Conservation (phyloP, 805 yeast species). For the Hanseniaspora pseudoguilliermondii region DNA sequence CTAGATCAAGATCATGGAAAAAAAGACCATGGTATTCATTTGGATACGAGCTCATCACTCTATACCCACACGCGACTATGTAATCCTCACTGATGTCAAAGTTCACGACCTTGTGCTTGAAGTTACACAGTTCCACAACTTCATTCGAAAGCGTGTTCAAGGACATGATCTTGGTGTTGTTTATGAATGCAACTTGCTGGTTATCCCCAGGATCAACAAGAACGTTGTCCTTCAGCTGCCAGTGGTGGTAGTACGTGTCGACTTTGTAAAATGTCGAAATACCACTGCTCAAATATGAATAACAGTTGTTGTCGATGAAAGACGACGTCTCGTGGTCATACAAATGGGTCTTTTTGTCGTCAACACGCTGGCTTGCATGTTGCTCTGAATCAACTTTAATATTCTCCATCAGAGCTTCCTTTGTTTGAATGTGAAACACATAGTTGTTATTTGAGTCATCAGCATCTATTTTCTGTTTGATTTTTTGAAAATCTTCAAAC, state of each 20-base stretch:
- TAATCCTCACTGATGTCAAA: neutral
- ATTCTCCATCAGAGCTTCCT: neutral
- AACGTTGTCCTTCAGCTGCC: conserved; percentile 9
- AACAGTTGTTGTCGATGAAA: neutral
- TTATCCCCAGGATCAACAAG: neutral
- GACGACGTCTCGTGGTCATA: neutral
- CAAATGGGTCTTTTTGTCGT: too few species aligned
- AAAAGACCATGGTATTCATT: neutral
- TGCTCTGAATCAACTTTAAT: neutral
- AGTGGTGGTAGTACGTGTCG: conserved; percentile 2
- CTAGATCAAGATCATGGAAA: neutral
- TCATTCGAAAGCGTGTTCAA: neutral
- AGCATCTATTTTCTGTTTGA: neutral
- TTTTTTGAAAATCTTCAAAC: neutral
- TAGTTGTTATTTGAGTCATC: neutral
- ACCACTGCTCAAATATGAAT: neutral
- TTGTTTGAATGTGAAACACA: neutral
- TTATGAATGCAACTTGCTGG: neutral
- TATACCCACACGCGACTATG: conserved; percentile 7
- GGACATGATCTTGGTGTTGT: neutral
- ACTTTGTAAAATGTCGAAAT: neutral
- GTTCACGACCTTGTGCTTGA: neutral
- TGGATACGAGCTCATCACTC: neutral
- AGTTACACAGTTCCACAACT: neutral
- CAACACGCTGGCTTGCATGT: too few species aligned